These are phyloP conservation scores for Fraxinus velutina DNA, from an alignment of 305 asterid species.

Conservation along the genomic window DNA sequence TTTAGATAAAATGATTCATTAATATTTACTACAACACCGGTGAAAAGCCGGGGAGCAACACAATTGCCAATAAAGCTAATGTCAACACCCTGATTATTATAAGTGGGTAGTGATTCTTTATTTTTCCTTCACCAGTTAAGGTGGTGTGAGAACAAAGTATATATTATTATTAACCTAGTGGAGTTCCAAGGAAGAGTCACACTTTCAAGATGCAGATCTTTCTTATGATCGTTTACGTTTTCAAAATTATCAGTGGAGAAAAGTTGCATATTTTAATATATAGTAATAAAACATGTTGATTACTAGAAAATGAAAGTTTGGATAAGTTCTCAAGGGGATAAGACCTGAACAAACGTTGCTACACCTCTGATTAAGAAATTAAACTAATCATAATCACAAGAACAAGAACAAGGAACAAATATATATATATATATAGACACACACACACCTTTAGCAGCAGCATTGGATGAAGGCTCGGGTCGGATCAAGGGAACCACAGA, in stretches of 20 bases:
- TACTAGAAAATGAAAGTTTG: neutral
- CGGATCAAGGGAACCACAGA: slow-evolving; percentile 43
- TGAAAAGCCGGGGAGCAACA: neutral
- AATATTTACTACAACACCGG: neutral
- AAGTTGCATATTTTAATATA: neutral
- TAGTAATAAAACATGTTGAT: neutral
- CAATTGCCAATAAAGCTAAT: neutral
- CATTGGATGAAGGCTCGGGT: slow-evolving; percentile 50
- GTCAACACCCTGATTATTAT: neutral
- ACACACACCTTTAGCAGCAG: slow-evolving; percentile 39
- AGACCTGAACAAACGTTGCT: neutral
- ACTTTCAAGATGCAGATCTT: neutral
- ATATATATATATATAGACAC: too few species aligned
- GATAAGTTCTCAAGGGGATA: neutral
- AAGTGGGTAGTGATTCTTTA: neutral
- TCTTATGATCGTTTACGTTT: neutral
- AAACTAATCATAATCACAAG: neutral
- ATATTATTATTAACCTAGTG: neutral
- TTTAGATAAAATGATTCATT: neutral
- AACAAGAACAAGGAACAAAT: neutral
- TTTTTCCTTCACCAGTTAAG: neutral
- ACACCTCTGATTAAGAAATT: neutral
- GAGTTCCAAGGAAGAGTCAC: neutral
- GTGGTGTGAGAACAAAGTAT: neutral
- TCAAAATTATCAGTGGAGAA: neutral